These are phyloP conservation scores for Phanerodontia chrysosporium DNA, from an alignment of 768 basidiomycete species.

Conservation along the genomic window DNA sequence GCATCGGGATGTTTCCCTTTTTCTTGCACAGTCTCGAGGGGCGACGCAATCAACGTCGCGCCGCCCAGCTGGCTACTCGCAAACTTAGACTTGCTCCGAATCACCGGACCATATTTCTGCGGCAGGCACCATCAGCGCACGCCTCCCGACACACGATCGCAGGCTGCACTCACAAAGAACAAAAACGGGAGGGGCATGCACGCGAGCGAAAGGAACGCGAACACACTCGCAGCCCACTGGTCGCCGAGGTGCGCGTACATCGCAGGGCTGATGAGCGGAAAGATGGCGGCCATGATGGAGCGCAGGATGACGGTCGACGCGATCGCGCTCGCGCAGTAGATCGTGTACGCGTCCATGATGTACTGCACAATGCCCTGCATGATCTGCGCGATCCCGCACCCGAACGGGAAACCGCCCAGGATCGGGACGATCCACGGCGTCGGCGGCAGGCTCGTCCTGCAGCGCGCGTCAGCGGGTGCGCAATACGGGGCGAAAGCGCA, in stretches of 20 bases:
- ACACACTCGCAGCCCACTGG: conserved; percentile 50
- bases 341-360: conserved; percentile 66
- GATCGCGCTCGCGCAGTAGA: conserved; percentile 65
- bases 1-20: neutral
- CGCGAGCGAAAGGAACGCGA: conserved; percentile 44
- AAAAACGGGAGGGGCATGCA: conserved; percentile 55
- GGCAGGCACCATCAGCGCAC: neutral
- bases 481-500: neutral
- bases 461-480: neutral
- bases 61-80: conserved; percentile 32
- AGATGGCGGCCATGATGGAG: conserved; percentile 56
- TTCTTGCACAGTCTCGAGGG: conserved; percentile 9
- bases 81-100: conserved; percentile 41
- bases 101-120: conserved; percentile 48
- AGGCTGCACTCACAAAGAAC: conserved; percentile 45
- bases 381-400: conserved; percentile 58
- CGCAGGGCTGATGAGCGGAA: conserved; percentile 53
- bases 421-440: conserved; percentile 68
- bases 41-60: conserved; percentile 1
- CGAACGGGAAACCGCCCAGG: conserved; percentile 64
- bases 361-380: conserved; percentile 64
- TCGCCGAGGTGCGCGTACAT: conserved; percentile 53
- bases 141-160: conserved; percentile 1
- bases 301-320: conserved; percentile 67
- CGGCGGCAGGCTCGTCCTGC: conserved; percentile 45